These are phyloP conservation scores for Daldinia bambusicola DNA, from an alignment of 495 filamentous ascomycete genomes.

Conservation along the genomic window DNA sequence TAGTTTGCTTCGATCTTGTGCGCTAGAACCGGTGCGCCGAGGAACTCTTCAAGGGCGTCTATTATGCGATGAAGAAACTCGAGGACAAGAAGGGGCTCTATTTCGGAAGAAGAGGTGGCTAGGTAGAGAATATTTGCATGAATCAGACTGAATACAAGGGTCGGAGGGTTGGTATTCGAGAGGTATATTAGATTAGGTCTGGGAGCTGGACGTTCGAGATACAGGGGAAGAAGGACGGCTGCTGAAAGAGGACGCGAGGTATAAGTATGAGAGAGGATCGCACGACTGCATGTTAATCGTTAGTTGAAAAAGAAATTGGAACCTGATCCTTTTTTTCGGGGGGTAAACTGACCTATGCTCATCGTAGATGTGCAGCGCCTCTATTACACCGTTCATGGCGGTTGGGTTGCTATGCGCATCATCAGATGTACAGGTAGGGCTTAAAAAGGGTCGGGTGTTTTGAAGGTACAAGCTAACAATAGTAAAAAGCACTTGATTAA, in stretches of 20 bases:
- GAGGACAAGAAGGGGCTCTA: constrained; percentile 91
- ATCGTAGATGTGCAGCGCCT: constrained; percentile 96
- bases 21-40: constrained; percentile 87
- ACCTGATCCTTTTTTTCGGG: not conserved
- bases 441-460: no score
- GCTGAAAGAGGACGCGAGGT: constrained; percentile 82
- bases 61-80: constrained; percentile 96
- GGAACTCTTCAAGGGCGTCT: constrained; percentile 93
- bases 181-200: constrained; percentile 88
- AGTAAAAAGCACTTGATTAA: constrained; percentile 5
- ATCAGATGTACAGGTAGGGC: constrained; percentile 4
- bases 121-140: constrained; percentile 92
- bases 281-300: constrained; percentile 35
- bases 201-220: constrained; percentile 83
- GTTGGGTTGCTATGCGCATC: constrained; percentile 40
- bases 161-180: constrained; percentile 83
- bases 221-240: constrained; percentile 79
- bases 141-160: constrained; percentile 83
- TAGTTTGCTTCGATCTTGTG: constrained; percentile 88
- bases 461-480: no score
- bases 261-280: constrained; percentile 67
- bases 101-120: constrained; percentile 81
- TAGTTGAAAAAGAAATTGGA: not conserved
- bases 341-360: constrained; percentile 75
- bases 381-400: constrained; percentile 84